A percentile compares a stretch with the other conserved stretches of the same genome.
Conservation (phyloP, 192 early-diverging fungal genomes). For the Kickxella alabastrina region DNA sequence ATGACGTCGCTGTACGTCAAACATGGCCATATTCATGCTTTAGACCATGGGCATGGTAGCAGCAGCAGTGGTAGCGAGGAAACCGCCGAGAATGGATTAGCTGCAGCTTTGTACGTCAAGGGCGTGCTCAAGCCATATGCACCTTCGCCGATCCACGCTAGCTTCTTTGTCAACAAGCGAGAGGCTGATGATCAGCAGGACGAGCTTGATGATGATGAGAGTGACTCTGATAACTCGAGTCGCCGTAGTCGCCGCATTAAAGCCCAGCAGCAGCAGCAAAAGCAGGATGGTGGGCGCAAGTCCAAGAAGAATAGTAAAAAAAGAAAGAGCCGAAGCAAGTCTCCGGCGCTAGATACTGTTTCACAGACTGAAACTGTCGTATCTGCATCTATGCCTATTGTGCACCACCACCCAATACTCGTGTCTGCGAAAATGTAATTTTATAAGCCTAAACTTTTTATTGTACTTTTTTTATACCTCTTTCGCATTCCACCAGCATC, state of each 20-base stretch:
- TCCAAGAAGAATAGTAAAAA: conserved; percentile 22
- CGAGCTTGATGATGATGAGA: background rate
- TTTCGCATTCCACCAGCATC: too few relatives aligned
- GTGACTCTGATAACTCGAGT: background rate
- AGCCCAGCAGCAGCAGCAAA: conserved; percentile 1
- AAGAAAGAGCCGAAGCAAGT: conserved; percentile 18
- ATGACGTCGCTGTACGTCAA: conserved; percentile 51
- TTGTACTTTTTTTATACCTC: background rate
- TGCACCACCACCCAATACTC: conserved; percentile 36
- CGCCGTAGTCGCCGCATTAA: background rate
- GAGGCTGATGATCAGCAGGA: background rate
- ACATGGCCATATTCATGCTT: conserved; percentile 39
- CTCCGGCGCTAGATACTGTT: conserved; percentile 1
- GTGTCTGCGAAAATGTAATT: conserved; percentile 45
- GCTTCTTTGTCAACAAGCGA: conserved; percentile 17
- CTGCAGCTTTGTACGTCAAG: conserved; percentile 10
- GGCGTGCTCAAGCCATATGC: conserved; percentile 48
- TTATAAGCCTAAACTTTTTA: background rate
- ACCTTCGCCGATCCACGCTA: conserved; percentile 28
- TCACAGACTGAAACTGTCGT: conserved; percentile 18
- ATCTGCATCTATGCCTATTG: conserved; percentile 17
- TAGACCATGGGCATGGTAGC: conserved; percentile 8
- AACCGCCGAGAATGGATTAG: background rate
- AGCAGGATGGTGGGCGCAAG: conserved; percentile 5
- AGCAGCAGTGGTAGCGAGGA: background rate